phyloP scores from a whole-genome alignment of 2,329 filamentous ascomycete species.

The Claviceps quebecensis region DNA sequence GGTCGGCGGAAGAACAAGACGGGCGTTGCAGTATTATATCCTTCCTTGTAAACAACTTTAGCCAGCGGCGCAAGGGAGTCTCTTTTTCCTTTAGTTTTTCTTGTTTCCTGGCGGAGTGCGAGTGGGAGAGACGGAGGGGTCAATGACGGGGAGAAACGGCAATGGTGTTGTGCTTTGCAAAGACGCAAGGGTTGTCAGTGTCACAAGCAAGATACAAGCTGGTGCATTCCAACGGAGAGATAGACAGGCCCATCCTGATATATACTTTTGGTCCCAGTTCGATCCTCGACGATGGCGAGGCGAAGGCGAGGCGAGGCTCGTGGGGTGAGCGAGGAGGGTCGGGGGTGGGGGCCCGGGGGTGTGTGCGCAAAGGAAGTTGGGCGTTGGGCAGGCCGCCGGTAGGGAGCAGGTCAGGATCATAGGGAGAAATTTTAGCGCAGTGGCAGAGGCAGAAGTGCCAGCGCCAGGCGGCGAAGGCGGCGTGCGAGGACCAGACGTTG shows the following conservation, averaged over 20 bases:
- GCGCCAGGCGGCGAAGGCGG: too few species aligned
- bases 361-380: not conserved
- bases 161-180: not conserved
- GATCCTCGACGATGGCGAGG: constrained; percentile 1
- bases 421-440: not conserved
- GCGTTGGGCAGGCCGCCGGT: not conserved
- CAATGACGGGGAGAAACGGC: not conserved
- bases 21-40: not conserved
- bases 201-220: not conserved
- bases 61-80: not conserved
- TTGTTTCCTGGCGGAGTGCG: too few species aligned
- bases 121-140: not conserved
- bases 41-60: not conserved
- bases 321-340: not conserved
- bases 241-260: constrained; percentile 5
- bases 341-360: not conserved
- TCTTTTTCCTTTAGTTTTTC: too few species aligned
- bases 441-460: not conserved
- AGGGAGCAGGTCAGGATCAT: not conserved
- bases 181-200: not conserved
- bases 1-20: not conserved
- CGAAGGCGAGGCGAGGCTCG: not conserved
- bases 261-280: constrained; percentile 1
- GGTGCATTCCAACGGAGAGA: not conserved
- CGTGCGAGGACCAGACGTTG: too few species aligned